Percentiles rank a stretch among this genome's conserved stretches.
Evolutionary conservation across 225 moss, liverwort and hornwort genomes (phyloP).

Genomic region (Pseudisothecium myosuroides): DNA sequence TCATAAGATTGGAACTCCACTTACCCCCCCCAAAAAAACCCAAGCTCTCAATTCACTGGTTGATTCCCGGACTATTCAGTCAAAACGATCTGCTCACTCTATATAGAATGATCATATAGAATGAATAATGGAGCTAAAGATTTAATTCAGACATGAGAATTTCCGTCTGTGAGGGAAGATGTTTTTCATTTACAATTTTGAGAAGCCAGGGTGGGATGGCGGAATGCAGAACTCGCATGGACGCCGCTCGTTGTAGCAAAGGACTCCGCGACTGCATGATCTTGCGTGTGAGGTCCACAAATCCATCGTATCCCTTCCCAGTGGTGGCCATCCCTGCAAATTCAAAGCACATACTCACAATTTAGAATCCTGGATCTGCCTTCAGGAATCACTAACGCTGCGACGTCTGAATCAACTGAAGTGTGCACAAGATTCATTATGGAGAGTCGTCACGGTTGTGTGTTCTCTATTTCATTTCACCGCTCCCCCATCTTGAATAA

Average conservation of each 20-base stretch:
- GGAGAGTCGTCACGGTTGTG: background rate
- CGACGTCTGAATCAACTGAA: background rate
- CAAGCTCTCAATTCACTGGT: background rate
- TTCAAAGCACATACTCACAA: background rate
- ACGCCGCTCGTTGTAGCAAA: constrained; percentile 46
- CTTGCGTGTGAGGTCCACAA: constrained; percentile 78
- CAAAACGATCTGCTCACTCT: background rate
- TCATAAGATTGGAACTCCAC: background rate
- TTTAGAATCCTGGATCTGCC: background rate
- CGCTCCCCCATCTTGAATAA: background rate
- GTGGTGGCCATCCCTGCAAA: constrained; percentile 40
- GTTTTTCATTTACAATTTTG: constrained; percentile 31
- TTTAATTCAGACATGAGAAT: background rate
- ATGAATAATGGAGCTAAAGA: background rate
- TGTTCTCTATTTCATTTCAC: background rate
- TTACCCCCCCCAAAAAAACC: background rate
- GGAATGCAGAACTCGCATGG: constrained; percentile 62
- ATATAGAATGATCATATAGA: background rate
- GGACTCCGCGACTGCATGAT: constrained; percentile 77
- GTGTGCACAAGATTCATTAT: background rate
- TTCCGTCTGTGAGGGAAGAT: background rate
- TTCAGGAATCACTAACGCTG: background rate
- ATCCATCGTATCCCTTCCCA: constrained; percentile 70
- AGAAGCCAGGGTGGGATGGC: constrained; percentile 67
- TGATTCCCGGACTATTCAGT: background rate